Evolutionary conservation across 768 basidiomycete species (phyloP).

Genomic region (Phlebiopsis flavidoalba): DNA sequence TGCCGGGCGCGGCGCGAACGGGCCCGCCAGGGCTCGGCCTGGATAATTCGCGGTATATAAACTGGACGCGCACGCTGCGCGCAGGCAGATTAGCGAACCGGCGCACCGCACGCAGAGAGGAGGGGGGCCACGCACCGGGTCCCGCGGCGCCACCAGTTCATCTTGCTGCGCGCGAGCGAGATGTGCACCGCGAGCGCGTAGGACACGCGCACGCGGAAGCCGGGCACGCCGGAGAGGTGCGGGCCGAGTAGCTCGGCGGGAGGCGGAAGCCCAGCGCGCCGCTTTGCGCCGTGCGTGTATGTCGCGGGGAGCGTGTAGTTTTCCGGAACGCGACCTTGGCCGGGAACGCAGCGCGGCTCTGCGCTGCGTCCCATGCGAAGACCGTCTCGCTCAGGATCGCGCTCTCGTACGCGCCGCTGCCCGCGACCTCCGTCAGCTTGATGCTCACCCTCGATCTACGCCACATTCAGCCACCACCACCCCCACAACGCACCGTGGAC

Average conservation of each 20-base stretch:
- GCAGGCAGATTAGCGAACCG: background rate
- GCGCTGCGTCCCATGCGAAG: constrained; percentile 18
- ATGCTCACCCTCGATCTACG: constrained; percentile 24
- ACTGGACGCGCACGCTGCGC: constrained; percentile 17
- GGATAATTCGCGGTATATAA: constrained; percentile 16
- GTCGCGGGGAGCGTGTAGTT: constrained; percentile 20
- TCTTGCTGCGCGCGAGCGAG: constrained; percentile 12
- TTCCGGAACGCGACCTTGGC: constrained; percentile 17
- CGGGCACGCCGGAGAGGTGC: constrained; percentile 18
- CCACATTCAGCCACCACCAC: background rate
- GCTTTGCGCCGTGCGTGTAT: constrained; percentile 11
- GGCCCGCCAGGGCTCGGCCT: constrained; percentile 16
- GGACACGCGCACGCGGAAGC: constrained; percentile 18
- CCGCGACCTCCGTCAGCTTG: constrained; percentile 23
- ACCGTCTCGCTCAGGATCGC: constrained; percentile 15
- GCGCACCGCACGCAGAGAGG: no score
- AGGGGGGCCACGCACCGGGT: constrained; percentile 8
- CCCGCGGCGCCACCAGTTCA: constrained; percentile 18
- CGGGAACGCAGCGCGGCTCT: constrained; percentile 14
- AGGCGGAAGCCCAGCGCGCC: constrained; percentile 14
- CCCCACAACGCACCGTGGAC: no score
- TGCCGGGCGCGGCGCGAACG: constrained; percentile 13
- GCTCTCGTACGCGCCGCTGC: constrained; percentile 12
- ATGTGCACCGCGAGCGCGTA: constrained; percentile 20
- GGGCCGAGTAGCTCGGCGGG: constrained; percentile 20